These are phyloP conservation scores for Quercus wislizeni DNA, from an alignment of 306 rosid species.

Conservation along the genomic window DNA sequence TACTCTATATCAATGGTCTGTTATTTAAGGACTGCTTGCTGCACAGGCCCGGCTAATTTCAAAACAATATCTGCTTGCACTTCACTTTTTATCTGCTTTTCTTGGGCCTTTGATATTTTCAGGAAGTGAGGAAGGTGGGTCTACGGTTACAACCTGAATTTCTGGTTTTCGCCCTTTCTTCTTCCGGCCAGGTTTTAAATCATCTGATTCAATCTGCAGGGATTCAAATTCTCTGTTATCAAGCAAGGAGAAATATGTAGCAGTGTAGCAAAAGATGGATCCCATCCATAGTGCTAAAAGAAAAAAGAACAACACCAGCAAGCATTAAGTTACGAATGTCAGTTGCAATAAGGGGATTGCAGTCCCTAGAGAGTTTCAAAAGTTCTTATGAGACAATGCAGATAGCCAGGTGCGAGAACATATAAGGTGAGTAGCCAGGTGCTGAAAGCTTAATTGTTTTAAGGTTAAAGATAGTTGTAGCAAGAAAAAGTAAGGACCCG, in stretches of 20 bases:
- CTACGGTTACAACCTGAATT: constrained; percentile 45
- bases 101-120: constrained; percentile 26
- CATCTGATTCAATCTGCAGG: constrained; percentile 45
- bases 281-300: not conserved
- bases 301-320: not conserved
- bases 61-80: constrained; percentile 4
- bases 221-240: constrained; percentile 18
- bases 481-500: no score
- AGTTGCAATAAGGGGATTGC: constrained; percentile 6
- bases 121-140: constrained; percentile 35
- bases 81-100: constrained; percentile 15
- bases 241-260: not conserved
- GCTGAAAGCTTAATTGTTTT: no score
- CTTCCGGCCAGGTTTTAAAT: constrained; percentile 38
- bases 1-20: not conserved
- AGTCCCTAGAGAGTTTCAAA: not conserved
- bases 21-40: not conserved
- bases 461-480: no score
- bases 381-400: not conserved
- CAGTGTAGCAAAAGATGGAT: not conserved
- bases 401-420: no score
- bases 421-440: no score
- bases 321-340: not conserved
- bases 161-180: constrained; percentile 40
- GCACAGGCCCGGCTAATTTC: constrained; percentile 16